Base-by-base conservation (phyloP, 768 basidiomycete genomes). In the Tricholoma matsutake region DNA sequence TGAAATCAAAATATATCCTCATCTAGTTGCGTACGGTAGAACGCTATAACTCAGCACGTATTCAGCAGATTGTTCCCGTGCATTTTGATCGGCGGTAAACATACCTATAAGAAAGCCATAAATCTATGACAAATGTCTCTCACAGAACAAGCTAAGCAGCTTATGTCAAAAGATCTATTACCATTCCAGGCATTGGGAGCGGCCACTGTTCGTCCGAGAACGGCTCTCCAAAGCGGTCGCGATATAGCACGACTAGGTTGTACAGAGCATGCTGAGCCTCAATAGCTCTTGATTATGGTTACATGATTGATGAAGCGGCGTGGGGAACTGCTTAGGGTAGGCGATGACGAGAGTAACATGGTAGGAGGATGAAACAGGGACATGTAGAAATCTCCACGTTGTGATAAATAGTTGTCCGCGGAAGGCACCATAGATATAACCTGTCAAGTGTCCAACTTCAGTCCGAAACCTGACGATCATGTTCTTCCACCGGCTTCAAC, bases 401-500 rank as follows among this genome's bases (percentile, higher is more conserved):
- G 18, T 45, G 43, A 45, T 16, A 45, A 22, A 20, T 5, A 16
- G 43, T 45, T 20, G 18, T 22, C 4, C 11, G 20, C 18, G 4
- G 4, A 39, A 6, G 37, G 37, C 13, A 37, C 18, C 1, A 45
- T 45, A 18, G 16, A 45, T 22, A n/a, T 39, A 14, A 20, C 18
- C 43, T 45, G n/a, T 31, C 51, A 31, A 9, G 25, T 53, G 31
- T 53, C 51, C 43, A 8, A 25, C 47, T 49, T 28, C 13, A 5
- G 5, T 28, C 25, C 29, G 28, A 53, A 32, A 53, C 43, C 20
- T n/a, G 22, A 18, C 2, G 20, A 25, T 16, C 35, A 34, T 41
- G n/a, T 28, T 45, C 32, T 22, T 54, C 54, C 41, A 58, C 59
- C 11, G 18, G 45, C 32, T 71, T 61, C 54, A 61, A 51, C 72